A percentile compares a stretch with the other conserved stretches of the same genome.
These are phyloP conservation scores for Globomyces sp. DNA, from an alignment of 371 early-diverging fungal genomes.

Conservation along the genomic window DNA sequence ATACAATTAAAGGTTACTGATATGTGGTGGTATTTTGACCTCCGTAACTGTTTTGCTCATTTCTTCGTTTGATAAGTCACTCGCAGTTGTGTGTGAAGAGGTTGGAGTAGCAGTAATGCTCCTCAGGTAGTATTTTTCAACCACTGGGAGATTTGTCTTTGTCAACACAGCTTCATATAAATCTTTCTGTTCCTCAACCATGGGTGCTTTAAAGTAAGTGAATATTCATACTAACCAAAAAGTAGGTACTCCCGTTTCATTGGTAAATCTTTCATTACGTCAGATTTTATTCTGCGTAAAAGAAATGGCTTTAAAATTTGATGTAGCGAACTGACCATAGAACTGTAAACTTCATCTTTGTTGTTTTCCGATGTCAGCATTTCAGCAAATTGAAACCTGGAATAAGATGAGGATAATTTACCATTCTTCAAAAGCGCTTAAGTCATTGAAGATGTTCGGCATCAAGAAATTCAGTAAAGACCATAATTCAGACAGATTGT, in stretches of 20 bases:
- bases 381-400: slow-evolving; percentile 5
- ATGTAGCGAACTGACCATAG: slow-evolving; percentile 80
- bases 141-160: not conserved
- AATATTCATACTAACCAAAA: slow-evolving; percentile 16
- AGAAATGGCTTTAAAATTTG: slow-evolving; percentile 92
- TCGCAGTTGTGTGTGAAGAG: too few species aligned
- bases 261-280: slow-evolving; percentile 72
- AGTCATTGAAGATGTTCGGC: slow-evolving; percentile 89
- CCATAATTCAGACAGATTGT: slow-evolving; percentile 99
- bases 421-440: slow-evolving; percentile 89
- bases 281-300: slow-evolving; percentile 92
- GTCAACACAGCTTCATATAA: slow-evolving; percentile 70
- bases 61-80: too few species aligned
- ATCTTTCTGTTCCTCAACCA: slow-evolving; percentile 77
- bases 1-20: too few species aligned
- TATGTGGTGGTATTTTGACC: not conserved
- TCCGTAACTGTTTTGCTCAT: too few species aligned
- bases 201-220: slow-evolving; percentile 56
- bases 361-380: not conserved
- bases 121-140: not conserved
- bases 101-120: too few species aligned
- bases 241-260: slow-evolving; percentile 89
- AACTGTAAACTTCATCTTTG: slow-evolving; percentile 67
- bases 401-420: slow-evolving; percentile 42
- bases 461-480: slow-evolving; percentile 96